These are phyloP conservation scores for Pilobolus umbonatus DNA, from an alignment of 192 early-diverging fungal genomes.

Conservation along the genomic window DNA sequence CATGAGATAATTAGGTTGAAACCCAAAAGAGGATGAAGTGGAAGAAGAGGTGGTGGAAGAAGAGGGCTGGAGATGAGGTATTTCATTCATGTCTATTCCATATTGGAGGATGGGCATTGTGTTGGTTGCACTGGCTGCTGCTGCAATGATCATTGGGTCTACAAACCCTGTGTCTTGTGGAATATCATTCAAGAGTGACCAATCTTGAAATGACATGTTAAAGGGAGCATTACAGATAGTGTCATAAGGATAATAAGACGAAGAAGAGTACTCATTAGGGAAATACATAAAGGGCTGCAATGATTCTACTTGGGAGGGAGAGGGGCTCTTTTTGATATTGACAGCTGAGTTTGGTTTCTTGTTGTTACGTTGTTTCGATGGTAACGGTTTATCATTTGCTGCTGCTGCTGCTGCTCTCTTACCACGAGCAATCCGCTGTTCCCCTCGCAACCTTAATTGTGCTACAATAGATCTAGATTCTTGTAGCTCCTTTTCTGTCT, in stretches of 20 bases:
- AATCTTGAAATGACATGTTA: neutral
- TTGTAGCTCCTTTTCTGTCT: slow-evolving; percentile 36
- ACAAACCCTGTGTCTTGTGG: slow-evolving; percentile 12
- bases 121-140: slow-evolving; percentile 1
- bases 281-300: too few species aligned
- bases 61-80: slow-evolving; percentile 8
- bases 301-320: too few species aligned
- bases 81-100: neutral
- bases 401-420: slow-evolving; percentile 22
- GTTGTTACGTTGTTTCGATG: slow-evolving; percentile 3
- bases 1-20: neutral
- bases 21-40: neutral
- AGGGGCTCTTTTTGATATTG: neutral
- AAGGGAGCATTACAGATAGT: too few species aligned
- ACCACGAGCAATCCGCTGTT: slow-evolving; percentile 23
- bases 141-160: slow-evolving; percentile 10
- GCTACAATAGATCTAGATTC: slow-evolving; percentile 33
- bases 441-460: slow-evolving; percentile 30
- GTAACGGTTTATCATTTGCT: too few species aligned
- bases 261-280: too few species aligned
- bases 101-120: too few species aligned
- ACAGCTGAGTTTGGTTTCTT: neutral
- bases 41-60: slow-evolving; percentile 3
- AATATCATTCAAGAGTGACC: slow-evolving; percentile 4
- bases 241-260: too few species aligned